A percentile compares a stretch with the other conserved stretches of the same genome.
These are phyloP conservation scores for Lentinus brumalis DNA, from an alignment of 768 basidiomycete species.

Conservation along the genomic window DNA sequence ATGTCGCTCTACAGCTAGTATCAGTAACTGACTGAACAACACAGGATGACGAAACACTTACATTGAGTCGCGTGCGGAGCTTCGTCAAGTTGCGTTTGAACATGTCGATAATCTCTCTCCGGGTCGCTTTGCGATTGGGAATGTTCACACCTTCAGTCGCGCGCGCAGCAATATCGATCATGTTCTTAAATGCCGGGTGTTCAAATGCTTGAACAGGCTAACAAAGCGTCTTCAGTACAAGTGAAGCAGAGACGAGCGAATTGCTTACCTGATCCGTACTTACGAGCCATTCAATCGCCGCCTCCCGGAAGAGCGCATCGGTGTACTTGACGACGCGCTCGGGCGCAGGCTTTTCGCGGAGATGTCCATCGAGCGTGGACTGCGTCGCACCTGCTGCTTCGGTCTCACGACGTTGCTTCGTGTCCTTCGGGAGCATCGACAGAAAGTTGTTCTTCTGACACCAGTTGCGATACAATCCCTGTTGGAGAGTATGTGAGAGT, in stretches of 20 bases:
- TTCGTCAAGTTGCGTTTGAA: conserved; percentile 26
- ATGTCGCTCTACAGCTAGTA: not conserved
- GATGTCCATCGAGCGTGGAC: conserved; percentile 30
- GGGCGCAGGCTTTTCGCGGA: conserved; percentile 18
- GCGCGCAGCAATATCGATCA: conserved; percentile 40
- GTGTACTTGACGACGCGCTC: conserved; percentile 29
- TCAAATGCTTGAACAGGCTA: conserved; percentile 37
- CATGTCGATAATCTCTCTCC: conserved; percentile 30
- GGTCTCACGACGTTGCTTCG: conserved; percentile 22
- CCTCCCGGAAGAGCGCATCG: conserved; percentile 30
- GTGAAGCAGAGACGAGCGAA: no score
- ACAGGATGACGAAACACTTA: conserved; percentile 10
- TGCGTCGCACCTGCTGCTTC: conserved; percentile 7
- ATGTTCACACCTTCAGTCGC: conserved; percentile 42
- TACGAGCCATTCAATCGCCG: conserved; percentile 40
- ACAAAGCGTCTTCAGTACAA: no score
- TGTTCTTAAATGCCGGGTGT: conserved; percentile 34
- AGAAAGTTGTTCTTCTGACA: conserved; percentile 26
- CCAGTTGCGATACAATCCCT: conserved; percentile 31
- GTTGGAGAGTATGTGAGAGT: no score
- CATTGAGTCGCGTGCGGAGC: conserved; percentile 22
- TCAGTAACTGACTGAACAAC: not conserved
- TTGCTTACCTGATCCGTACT: conserved; percentile 40
- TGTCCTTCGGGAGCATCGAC: conserved; percentile 34
- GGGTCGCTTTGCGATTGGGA: conserved; percentile 31